Evolutionary conservation across 169 alveolate species (phyloP), one percentile per base, ranked within the genome.

Genomic region (Cryptosporidium ryanae): DNA sequence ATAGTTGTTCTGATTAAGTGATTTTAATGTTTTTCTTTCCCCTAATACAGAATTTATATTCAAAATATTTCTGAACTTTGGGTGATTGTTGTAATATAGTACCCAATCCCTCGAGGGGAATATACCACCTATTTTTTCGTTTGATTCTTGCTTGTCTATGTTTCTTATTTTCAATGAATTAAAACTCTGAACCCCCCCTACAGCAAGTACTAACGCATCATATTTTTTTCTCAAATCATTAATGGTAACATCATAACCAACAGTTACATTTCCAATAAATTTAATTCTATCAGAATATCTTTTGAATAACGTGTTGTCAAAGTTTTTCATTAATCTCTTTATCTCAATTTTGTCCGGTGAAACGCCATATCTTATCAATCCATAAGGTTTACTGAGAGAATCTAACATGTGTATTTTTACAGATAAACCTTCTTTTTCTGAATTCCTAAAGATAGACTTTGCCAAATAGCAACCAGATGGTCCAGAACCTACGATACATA

Each of bases 51-150:
- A 76, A 32, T 38, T 61, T 21, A 8, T 0, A 12, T 32, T 23
- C 23, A 76, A 25, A 50, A 76, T 76, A 3, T 76, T 46, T 38
- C 63, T 76, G 63, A 76, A 76, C 18, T 31, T 18, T 23, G 87
- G 87, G 64, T 76, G 87, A 43, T 25, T 44, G 25, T 76, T 76
- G 29, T 76, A 76, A 44, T 59, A 76, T 38, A 76, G 43, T 18
- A 76, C 87, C 87, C 87, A 76, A 25, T 76, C 87, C 44, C 87
- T 76, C 1, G 87, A 55, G 25, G 87, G 68, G 61, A 76, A 76
- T 21, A 76, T 65, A 1, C 87, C 87, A 21, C 87, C 87, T 25
- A 76, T 38, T 29, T 43, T 25, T n/a, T 27, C 43, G 63, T 55
- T 76, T 32, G 17, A 17, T 43, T 57, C 25, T 3, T 76, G n/a